phyloP scores from a whole-genome alignment of 2,329 filamentous ascomycete species.

The Aspergillus sp. region DNA sequence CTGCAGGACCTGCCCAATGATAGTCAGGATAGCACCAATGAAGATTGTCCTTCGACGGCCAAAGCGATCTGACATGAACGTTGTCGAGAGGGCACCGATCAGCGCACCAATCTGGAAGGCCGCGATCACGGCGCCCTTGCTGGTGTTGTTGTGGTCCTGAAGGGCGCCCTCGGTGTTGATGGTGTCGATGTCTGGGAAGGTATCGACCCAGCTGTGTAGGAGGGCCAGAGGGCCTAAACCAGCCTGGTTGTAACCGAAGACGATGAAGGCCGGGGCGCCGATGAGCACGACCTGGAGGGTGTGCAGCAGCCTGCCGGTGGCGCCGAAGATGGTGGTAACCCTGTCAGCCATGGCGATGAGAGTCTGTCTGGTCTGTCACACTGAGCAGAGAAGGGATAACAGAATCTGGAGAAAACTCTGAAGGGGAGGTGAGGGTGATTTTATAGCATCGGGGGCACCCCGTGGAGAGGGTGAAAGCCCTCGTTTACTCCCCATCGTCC shows the following conservation, averaged over 20 bases:
- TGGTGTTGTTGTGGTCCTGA: constrained; percentile 22
- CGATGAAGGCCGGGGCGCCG: constrained; percentile 24
- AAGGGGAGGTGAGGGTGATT: not conserved
- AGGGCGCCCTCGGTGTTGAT: constrained; percentile 27
- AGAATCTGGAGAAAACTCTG: not conserved
- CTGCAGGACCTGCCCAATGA: constrained; percentile 38
- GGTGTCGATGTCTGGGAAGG: constrained; percentile 58
- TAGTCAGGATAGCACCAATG: constrained; percentile 36
- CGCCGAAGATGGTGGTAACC: constrained; percentile 9
- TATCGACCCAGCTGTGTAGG: constrained; percentile 36
- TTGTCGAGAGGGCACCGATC: constrained; percentile 21
- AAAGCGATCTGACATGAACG: constrained; percentile 44
- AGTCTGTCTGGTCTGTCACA: too few relatives aligned
- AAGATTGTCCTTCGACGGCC: constrained; percentile 51
- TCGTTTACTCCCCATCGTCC: not conserved
- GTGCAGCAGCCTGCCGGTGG: constrained; percentile 13
- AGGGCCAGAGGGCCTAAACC: constrained; percentile 22
- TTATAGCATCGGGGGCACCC: not conserved
- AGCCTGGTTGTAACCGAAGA: constrained; percentile 30
- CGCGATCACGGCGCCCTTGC: constrained; percentile 28
- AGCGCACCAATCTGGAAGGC: constrained; percentile 24
- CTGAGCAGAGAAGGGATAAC: not conserved
- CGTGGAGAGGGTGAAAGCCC: not conserved
- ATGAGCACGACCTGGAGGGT: constrained; percentile 24
- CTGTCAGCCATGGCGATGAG: not conserved